Conservation (phyloP, 2,329 filamentous ascomycete species). For the Curvularia sp. region DNA sequence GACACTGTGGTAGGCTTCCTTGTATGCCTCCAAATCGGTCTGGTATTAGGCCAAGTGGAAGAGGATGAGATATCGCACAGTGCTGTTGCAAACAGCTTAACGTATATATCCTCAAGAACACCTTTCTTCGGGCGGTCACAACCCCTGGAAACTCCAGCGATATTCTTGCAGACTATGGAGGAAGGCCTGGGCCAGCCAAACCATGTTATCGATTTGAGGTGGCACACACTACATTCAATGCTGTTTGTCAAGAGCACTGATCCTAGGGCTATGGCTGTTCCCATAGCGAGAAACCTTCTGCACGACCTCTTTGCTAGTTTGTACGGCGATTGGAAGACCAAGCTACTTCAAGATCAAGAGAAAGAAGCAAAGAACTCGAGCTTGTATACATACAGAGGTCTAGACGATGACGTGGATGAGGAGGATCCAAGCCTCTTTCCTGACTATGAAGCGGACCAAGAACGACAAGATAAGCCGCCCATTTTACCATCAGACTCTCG, state of each 20-base stretch:
- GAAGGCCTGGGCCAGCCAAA: conserved; percentile 28
- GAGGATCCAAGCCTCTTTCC: conserved; percentile 86
- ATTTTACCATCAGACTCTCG: conserved; percentile 32
- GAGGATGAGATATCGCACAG: conserved; percentile 24
- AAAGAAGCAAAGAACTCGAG: conserved; percentile 76
- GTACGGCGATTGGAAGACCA: conserved; percentile 80
- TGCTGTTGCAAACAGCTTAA: conserved; percentile 27
- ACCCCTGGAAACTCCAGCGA: conserved; percentile 24
- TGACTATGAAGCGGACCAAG: conserved; percentile 67
- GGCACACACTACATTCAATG: conserved; percentile 46
- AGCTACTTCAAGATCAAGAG: conserved; percentile 77
- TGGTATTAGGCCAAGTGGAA: conserved; percentile 62
- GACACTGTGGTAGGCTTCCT: conserved; percentile 80
- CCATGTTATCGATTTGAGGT: conserved; percentile 43
- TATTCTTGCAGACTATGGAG: conserved; percentile 29
- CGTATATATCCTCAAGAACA: conserved; percentile 39
- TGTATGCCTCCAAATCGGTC: conserved; percentile 76
- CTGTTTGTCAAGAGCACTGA: conserved; percentile 38
- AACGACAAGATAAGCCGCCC: conserved; percentile 35
- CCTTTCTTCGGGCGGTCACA: conserved; percentile 43
- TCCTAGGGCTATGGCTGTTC: conserved; percentile 17
- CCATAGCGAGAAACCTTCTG: conserved; percentile 54
- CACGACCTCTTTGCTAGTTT: conserved; percentile 74
- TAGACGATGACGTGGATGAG: conserved; percentile 76
- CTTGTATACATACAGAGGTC: conserved; percentile 83